Base-by-base conservation (phyloP, 2,329 filamentous ascomycete genomes). In the Botrytis paeoniae region DNA sequence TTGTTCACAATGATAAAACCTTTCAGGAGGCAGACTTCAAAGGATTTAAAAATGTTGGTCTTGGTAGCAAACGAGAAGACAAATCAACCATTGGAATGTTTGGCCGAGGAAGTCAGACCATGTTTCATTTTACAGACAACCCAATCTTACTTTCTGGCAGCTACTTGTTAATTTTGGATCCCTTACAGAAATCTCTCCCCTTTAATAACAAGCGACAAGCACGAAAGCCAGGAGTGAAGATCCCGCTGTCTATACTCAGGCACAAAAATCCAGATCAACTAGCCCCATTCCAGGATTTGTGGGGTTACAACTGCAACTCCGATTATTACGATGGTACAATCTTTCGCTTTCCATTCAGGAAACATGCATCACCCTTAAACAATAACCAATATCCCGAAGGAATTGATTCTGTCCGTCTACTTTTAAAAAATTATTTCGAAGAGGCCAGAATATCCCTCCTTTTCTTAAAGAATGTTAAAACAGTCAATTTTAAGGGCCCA, bases 41-140 rank as follows among this genome's bases (percentile, higher is more conserved):
- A 14, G 80, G 81, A 0, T 78, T 82, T 35, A 80, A 78, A 62
- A 75, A 81, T 60, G 78, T 82, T 14, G 81, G 81, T 7, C 74
- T 78, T 39, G 80, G 80, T 1, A 81, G 81, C 43, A 82, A 82
- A 69, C 65, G 71, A 69, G 61, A 78, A 7, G 75, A 81, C 43
- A 69, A 69, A 25, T 74, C 74, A 1, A 77, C 77, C 6, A 82
- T 82, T 32, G 81, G 81, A 16, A 80, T 80, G 73, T 82, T 82
- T 72, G 81, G 81, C 8, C 74, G 80, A 43, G 81, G 81, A 3
- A 80, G 80, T 10, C 78, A 82, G 66, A 82, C 80, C 5, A 82
- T 82, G 80, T 82, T 79, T 74, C 81, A 82, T 68, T 82, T 78
- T 74, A 82, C 81, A 22, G 80, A 81, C 62, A 77, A 79, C 54